These are phyloP conservation scores for Hapsidospora chrysogenum DNA, from an alignment of 495 filamentous ascomycete species.

Conservation along the genomic window DNA sequence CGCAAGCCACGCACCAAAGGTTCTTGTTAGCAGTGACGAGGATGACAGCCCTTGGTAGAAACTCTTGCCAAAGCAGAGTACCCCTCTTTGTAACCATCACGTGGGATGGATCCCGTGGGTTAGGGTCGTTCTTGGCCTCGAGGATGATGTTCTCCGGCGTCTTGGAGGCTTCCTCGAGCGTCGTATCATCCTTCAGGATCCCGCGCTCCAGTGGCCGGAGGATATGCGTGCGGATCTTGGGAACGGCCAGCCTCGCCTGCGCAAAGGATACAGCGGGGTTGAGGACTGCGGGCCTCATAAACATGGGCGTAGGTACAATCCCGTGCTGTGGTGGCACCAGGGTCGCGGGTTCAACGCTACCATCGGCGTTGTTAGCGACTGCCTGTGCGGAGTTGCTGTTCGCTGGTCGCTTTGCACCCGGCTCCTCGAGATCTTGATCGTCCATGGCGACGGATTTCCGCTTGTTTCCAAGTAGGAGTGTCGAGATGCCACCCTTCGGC, in stretches of 20 bases:
- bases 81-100: conserved; percentile 71
- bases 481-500: conserved; percentile 72
- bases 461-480: conserved; percentile 84
- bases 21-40: conserved; percentile 75
- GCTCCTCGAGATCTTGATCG: conserved; percentile 41
- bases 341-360: conserved; percentile 45
- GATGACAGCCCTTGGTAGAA: conserved; percentile 64
- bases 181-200: conserved; percentile 23
- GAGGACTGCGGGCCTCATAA: conserved; percentile 70
- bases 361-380: conserved; percentile 58
- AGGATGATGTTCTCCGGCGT: conserved; percentile 35
- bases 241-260: conserved; percentile 78
- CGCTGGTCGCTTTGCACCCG: conserved; percentile 41
- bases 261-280: conserved; percentile 67
- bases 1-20: conserved; percentile 85
- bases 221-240: conserved; percentile 70
- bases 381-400: conserved; percentile 9
- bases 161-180: conserved; percentile 42
- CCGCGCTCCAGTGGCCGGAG: conserved; percentile 43
- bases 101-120: conserved; percentile 61
- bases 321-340: conserved; percentile 36
- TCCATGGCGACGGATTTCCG: conserved; percentile 59
- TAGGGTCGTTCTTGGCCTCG: conserved; percentile 35
- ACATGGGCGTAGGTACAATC: conserved; percentile 62
- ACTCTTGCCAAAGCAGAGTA: conserved; percentile 85